Evolutionary conservation across 164 flowering plant species (phyloP), one percentile per base, ranked within the genome.

Genomic region (Euptelea pleiosperma): DNA sequence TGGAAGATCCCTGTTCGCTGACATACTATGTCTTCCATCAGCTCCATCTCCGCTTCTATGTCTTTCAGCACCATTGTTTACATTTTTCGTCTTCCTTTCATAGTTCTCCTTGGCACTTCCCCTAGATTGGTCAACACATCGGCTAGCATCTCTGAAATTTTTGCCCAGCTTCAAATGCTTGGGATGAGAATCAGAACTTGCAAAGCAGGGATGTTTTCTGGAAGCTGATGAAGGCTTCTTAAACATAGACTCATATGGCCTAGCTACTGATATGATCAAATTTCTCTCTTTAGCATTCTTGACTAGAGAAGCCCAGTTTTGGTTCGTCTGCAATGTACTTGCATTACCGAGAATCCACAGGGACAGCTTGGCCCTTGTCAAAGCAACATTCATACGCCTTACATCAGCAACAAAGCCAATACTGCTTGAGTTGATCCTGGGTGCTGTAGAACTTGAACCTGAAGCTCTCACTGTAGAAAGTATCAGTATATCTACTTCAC

Each of bases 321-420:
- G 54, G 56, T 89, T 83, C 12, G 67, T 76, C 47, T 69, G 70
- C 70, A 92, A 77, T 8, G 98, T 89, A 67, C 71, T 78, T 52
- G 86, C 76, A 70, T 83, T 84, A 50, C 98, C 98, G 65, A 90
- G 64, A 60, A 91, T 78, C 99, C 99, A 94, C 40, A 94, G 70
- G 15, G 97, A 87, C 21, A 78, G 68, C 64, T 62, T 89, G 31
- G 99, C 97, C 63, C 97, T 81, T 19, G 99, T 94, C 71, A 91
- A 69, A 61, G 99, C 93, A 68, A 94, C 97, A 74, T 94, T 94
- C 99, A 94, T 94, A 69, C 99, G 73, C 52, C 96, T 85, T 18
- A 85, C 85, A 79, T 94, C 99, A 55, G 99, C 91, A 65, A 94
- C 97, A 76, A 94, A 94, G 18, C 99, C 99, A 51, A 94, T 82